These are phyloP conservation scores for Phytophthora litchii DNA, from an alignment of 352 stramenopile genomes.

Conservation along the genomic window DNA sequence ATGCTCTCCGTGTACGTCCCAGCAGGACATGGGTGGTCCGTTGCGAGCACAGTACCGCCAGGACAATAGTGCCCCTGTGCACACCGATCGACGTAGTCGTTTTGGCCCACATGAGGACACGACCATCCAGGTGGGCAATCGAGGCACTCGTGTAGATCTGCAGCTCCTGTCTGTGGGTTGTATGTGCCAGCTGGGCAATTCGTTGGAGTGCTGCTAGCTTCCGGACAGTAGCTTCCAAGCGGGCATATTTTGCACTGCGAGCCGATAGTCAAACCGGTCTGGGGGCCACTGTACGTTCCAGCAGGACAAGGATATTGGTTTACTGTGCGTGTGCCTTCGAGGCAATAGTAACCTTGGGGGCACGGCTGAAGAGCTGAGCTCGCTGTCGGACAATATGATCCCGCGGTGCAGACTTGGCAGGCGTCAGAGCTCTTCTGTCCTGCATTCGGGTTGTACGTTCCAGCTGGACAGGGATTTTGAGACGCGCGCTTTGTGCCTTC, in stretches of 20 bases:
- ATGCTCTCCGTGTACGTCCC: slow-evolving; percentile 75
- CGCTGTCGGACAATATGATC: slow-evolving; percentile 70
- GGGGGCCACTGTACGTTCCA: slow-evolving; percentile 81
- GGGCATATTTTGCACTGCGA: slow-evolving; percentile 65
- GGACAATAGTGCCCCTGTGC: slow-evolving; percentile 78
- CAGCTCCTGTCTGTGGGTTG: slow-evolving; percentile 58
- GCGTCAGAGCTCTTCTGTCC: slow-evolving; percentile 53
- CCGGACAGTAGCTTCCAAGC: slow-evolving; percentile 84
- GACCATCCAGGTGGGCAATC: slow-evolving; percentile 75
- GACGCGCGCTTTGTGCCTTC: slow-evolving; percentile 63
- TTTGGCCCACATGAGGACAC: slow-evolving; percentile 73
- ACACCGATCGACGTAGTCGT: slow-evolving; percentile 65
- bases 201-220: slow-evolving; percentile 71
- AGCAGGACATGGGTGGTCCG: slow-evolving; percentile 68
- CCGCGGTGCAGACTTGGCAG: slow-evolving; percentile 65
- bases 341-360: slow-evolving; percentile 86
- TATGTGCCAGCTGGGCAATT: slow-evolving; percentile 78
- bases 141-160: slow-evolving; percentile 63
- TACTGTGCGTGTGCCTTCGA: slow-evolving; percentile 57
- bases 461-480: slow-evolving; percentile 86
- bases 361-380: slow-evolving; percentile 56
- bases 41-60: slow-evolving; percentile 56
- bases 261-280: slow-evolving; percentile 52
- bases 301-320: slow-evolving; percentile 88
- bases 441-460: slow-evolving; percentile 77